Evolutionary conservation across 495 filamentous ascomycete genomes (phyloP).

Genomic region (Hyaloscypha finlandica): DNA sequence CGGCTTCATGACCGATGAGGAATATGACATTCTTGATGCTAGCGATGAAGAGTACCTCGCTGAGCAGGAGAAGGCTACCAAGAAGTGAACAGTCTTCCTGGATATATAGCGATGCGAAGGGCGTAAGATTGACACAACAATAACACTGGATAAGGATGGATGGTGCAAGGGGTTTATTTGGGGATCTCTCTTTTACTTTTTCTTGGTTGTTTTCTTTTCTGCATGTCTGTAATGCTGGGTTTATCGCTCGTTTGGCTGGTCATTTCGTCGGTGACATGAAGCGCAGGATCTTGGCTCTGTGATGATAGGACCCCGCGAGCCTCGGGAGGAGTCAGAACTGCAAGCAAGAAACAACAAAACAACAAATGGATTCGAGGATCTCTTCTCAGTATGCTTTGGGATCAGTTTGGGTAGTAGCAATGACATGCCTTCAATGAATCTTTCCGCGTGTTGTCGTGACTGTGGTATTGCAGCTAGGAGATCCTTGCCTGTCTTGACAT

Average conservation of each 20-base stretch:
- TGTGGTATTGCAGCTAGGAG: neutral
- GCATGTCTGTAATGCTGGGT: slow-evolving; percentile 4
- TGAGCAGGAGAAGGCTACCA: slow-evolving; percentile 37
- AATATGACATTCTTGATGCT: slow-evolving; percentile 95
- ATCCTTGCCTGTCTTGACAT: neutral
- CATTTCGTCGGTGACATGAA: neutral
- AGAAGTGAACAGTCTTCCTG: slow-evolving; percentile 27
- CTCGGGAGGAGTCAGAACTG: slow-evolving; percentile 18
- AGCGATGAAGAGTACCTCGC: slow-evolving; percentile 84
- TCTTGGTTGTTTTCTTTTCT: slow-evolving; percentile 5
- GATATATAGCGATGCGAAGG: slow-evolving; percentile 2
- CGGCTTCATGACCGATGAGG: slow-evolving; percentile 91
- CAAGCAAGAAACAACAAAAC: neutral
- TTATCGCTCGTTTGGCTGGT: slow-evolving; percentile 8
- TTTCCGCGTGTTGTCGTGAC: neutral
- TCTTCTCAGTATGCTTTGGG: slow-evolving; percentile 23
- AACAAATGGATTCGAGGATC: slow-evolving; percentile 10
- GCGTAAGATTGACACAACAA: slow-evolving; percentile 25
- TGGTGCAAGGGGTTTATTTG: slow-evolving; percentile 12
- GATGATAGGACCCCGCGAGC: slow-evolving; percentile 7
- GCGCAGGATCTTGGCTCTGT: neutral
- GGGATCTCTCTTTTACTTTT: slow-evolving; percentile 17
- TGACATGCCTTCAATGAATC: neutral
- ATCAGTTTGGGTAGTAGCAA: slow-evolving; percentile 14
- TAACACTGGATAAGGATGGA: slow-evolving; percentile 7